Evolutionary conservation across 306 rosid genomes (phyloP).

Genomic region (Cicer bijugum): DNA sequence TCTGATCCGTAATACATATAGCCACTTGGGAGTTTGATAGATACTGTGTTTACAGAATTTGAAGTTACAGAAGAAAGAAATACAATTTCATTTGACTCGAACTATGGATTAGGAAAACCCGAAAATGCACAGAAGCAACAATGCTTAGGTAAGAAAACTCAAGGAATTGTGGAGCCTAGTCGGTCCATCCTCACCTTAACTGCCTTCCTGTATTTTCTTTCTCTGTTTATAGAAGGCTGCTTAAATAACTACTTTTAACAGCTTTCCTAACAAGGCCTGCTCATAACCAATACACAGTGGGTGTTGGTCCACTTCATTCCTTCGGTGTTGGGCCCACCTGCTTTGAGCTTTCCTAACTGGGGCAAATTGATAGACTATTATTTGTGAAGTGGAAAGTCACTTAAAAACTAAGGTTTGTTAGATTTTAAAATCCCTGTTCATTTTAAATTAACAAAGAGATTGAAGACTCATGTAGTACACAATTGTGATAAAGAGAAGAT

Average conservation of each 20-base stretch:
- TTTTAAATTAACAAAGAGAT: too few species aligned
- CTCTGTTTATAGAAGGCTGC: background rate
- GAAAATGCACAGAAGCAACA: background rate
- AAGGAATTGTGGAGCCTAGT: background rate
- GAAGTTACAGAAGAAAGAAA: background rate
- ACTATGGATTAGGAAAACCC: background rate
- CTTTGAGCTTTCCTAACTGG: background rate
- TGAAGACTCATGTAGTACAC: too few species aligned
- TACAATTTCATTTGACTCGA: background rate
- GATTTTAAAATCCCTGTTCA: background rate
- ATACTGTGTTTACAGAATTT: background rate
- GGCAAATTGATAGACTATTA: constrained; percentile 29
- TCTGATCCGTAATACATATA: background rate
- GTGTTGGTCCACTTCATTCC: background rate
- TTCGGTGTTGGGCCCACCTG: background rate
- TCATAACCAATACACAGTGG: background rate
- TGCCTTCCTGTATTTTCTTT: background rate
- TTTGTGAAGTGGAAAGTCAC: constrained; percentile 7
- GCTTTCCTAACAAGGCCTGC: background rate
- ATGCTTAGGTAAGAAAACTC: background rate
- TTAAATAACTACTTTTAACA: too few species aligned
- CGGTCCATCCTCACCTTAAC: background rate
- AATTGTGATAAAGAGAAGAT: too few species aligned
- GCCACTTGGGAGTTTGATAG: background rate
- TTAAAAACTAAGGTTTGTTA: background rate